phyloP scores from a whole-genome alignment of 208 protist genomes.

The Leptomonas seymouri region DNA sequence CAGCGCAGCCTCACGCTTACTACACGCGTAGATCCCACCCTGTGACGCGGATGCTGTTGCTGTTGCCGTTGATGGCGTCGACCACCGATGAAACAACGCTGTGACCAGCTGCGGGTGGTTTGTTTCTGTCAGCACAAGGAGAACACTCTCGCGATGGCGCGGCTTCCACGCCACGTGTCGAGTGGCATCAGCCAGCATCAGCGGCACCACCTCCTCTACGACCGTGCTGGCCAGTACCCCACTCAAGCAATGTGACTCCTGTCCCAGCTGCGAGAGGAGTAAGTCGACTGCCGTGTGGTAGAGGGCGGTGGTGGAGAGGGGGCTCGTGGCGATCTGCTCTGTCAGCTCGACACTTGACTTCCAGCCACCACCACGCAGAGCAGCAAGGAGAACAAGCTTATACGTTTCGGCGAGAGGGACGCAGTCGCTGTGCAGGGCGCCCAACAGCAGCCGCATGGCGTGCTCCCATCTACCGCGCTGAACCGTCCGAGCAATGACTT shows the following conservation, averaged over 20 bases:
- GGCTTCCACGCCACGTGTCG: constrained; percentile 22
- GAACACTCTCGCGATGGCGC: constrained; percentile 24
- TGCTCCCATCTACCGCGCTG: constrained; percentile 50
- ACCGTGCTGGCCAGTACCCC: constrained; percentile 4
- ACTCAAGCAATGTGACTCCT: constrained; percentile 3
- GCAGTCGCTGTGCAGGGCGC: constrained; percentile 53
- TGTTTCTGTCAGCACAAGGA: constrained; percentile 15
- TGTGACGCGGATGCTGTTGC: neutral
- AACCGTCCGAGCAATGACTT: constrained; percentile 48
- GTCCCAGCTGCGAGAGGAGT: constrained; percentile 26
- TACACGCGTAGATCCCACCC: constrained; percentile 3
- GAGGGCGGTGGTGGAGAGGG: constrained; percentile 54
- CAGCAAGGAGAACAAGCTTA: constrained; percentile 45
- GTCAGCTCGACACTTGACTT: constrained; percentile 40
- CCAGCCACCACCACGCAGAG: constrained; percentile 48
- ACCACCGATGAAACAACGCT: constrained; percentile 22
- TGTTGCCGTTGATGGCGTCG: neutral
- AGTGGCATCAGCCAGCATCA: constrained; percentile 36
- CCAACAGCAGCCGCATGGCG: constrained; percentile 53
- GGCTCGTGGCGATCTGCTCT: constrained; percentile 58
- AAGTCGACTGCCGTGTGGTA: constrained; percentile 59
- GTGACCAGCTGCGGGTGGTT: constrained; percentile 7
- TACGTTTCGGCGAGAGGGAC: constrained; percentile 75
- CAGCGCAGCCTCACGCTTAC: constrained; percentile 15
- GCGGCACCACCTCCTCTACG: constrained; percentile 24